Evolutionary conservation across 768 basidiomycete genomes (phyloP), one percentile per base, ranked within the genome.

Genomic region (Trametes coccinea): DNA sequence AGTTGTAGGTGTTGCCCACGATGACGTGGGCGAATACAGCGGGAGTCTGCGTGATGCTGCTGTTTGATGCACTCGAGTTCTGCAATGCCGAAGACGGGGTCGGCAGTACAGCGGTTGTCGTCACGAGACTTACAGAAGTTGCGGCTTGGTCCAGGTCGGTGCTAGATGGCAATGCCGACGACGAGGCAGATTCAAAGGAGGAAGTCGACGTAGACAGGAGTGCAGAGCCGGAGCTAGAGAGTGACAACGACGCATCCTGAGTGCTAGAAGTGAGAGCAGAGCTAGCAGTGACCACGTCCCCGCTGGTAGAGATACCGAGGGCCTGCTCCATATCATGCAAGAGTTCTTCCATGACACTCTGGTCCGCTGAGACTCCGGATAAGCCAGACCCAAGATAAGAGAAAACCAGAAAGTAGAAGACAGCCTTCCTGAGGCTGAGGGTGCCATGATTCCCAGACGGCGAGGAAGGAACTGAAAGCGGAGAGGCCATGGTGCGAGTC

Each of bases 1-100:
- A 90, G 2, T 85, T 82, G 72, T 83, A 87, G 3, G 85, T 79
- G 65, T 90, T 90, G 37, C 89, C 89, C 33, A 88, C 74, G 60
- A 79, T 76, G 45, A 65, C 58, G 46, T 70, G 69, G 5, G 69
- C 69, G 30, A 70, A 66, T n/a, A 68, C 69, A n/a, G 81, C 54
- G 7, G 43, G 60, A 10, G 54, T n/a, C 39, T 50, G 33, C 3
- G 54, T 45, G 49, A 13, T 17, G 11, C 31, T 58, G 4, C 16
- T 29, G 1, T 14, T 22, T 1, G 55, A 10, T 4, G 17, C 39
- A 10, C 34, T 39, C 34, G 41, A 4, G 22, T 41, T 52, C 10
- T 30, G 30, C 10, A 40, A 22, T 5, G 27, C 22, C 10, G 57
- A 3, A 2, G 30, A 11, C 5, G 40, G 40, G n/a, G 33, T 31